Percentiles rank a stretch among this genome's conserved stretches.
Conservation (phyloP, 2,329 filamentous ascomycete genomes). For the Davidsoniella eucalypti region DNA sequence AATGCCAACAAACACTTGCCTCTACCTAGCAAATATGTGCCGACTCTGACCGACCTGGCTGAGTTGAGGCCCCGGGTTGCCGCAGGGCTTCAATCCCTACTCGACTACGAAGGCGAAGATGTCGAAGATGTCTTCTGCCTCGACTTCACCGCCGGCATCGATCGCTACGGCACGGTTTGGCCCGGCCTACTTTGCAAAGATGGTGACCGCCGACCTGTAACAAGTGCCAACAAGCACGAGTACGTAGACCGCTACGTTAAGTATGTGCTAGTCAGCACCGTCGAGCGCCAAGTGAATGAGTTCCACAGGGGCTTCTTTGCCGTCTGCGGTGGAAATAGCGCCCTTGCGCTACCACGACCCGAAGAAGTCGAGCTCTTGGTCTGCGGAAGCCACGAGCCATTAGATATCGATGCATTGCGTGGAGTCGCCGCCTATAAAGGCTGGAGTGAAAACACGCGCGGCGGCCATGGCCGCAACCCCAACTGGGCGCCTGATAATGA, state of each 20-base stretch:
- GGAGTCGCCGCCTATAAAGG: constrained; percentile 70
- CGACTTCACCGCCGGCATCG: constrained; percentile 62
- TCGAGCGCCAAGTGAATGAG: constrained; percentile 73
- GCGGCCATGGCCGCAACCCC: constrained; percentile 29
- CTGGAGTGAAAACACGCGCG: constrained; percentile 35
- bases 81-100: constrained; percentile 53
- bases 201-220: constrained; percentile 61
- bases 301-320: constrained; percentile 92
- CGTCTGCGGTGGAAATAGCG: constrained; percentile 67
- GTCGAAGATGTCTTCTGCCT: constrained; percentile 66
- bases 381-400: constrained; percentile 64
- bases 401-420: constrained; percentile 61
- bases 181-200: constrained; percentile 56
- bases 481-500: constrained; percentile 27
- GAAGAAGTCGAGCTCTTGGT: constrained; percentile 86
- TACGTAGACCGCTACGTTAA: constrained; percentile 76
- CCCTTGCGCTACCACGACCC: constrained; percentile 69
- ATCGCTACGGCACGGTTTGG: constrained; percentile 55
- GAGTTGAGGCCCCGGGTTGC: constrained; percentile 67
- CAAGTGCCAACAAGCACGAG: constrained; percentile 67
- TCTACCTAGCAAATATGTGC: constrained; percentile 44
- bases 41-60: constrained; percentile 63
- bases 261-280: constrained; percentile 61
- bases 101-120: constrained; percentile 64
- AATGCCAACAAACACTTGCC: constrained; percentile 36